Base-by-base conservation (phyloP, 1,139 yeast genomes). In the Hyphopichia pseudoburtonii region DNA sequence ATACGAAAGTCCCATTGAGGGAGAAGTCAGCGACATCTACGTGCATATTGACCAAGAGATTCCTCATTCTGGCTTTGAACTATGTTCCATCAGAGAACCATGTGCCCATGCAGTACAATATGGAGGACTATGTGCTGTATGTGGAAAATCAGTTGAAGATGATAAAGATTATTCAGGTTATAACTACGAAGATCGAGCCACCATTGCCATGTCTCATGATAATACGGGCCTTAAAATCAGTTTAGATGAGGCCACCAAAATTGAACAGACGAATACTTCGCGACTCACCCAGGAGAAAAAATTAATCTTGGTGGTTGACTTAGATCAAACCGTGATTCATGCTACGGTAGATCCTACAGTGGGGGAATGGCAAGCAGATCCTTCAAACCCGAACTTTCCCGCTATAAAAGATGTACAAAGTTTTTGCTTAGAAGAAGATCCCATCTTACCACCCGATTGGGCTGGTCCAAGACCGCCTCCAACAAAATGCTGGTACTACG, bases 291-390 rank as follows among this genome's bases (percentile, higher is more conserved):
- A 70, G 21, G 86, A 81, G 40, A 67, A 74, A 43, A 88, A 86
- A 54, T 71, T 92, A 47, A 89, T 92, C 30, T 70, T 92, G 41
- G 98, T 92, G 34, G 99, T 92, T 10, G 99, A 92, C 67, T 71
- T 92, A 45, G 99, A 92, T 64, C 98, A 94, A 61, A 94, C 98
- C 0, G 95, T 92, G 6, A 92, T 92, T 28, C 99, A 92, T 56
- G 96, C 97, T 28, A 92, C 97, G 3, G 97, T 90, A 17, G 98
- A 92, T 57, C 97, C 97, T 1, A 89, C 97, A 0, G 95, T 92
- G 27, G 95, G 95, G 1, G 96, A 88, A 56, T 92, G 98, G 98
- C 90, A 87, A 71, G 73, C 73, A 42, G 97, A 92, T 52, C 84
- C 90, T 2, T 58, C 71, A 4, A 87, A 88, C 51, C 96, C 97